phyloP scores from a whole-genome alignment of 164 flowering plant species.

The Magnolia sinica region DNA sequence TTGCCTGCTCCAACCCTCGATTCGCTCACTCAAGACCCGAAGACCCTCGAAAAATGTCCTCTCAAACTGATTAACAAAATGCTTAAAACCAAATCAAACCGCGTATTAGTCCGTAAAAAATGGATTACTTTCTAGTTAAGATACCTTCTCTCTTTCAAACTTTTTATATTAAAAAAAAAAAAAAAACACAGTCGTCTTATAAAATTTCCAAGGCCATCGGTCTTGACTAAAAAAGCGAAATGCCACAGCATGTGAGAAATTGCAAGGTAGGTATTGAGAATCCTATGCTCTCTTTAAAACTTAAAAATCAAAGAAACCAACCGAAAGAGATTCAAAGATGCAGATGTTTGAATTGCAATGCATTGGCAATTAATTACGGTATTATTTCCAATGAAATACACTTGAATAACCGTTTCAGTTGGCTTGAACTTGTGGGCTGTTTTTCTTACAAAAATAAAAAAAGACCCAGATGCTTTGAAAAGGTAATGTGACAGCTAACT shows the following conservation, averaged over 20 bases:
- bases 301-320: not conserved
- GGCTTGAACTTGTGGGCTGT: not conserved
- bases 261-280: slow-evolving; percentile 5
- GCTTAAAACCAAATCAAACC: not conserved
- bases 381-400: not conserved
- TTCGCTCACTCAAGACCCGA: not conserved
- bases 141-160: not conserved
- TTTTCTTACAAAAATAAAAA: not conserved
- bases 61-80: not conserved
- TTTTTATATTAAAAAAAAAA: too few relatives aligned
- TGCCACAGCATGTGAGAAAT: not conserved
- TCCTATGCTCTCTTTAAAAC: slow-evolving; percentile 13
- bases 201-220: slow-evolving; percentile 27
- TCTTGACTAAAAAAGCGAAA: slow-evolving; percentile 20
- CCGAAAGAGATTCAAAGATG: not conserved
- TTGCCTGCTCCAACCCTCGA: slow-evolving; percentile 3
- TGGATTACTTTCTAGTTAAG: slow-evolving; percentile 3
- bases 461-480: not conserved
- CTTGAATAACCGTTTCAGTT: not conserved
- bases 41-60: not conserved
- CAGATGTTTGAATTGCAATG: not conserved
- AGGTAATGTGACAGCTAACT: not conserved
- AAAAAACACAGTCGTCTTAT: not conserved
- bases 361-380: not conserved
- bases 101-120: not conserved